Evolutionary conservation across 768 basidiomycete genomes (phyloP).

Genomic region (Lactifluus piperatus): DNA sequence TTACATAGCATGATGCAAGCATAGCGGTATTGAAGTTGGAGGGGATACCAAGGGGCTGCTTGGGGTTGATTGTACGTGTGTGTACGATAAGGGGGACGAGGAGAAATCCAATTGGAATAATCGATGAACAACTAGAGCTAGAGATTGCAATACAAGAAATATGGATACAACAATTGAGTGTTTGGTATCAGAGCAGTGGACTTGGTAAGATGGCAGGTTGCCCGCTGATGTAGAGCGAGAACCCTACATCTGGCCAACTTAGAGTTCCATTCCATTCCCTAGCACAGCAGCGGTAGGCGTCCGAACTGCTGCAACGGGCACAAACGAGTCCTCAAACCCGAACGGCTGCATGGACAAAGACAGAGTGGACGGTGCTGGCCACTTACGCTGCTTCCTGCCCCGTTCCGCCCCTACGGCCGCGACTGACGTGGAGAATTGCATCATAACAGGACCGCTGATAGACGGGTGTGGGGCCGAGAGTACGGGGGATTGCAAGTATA

Average conservation of each 20-base stretch:
- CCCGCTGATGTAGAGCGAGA: too few relatives aligned
- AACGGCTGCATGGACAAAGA: background rate
- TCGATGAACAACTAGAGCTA: background rate
- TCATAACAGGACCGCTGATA: background rate
- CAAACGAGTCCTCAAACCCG: constrained; percentile 13
- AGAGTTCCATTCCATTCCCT: background rate
- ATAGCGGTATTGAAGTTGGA: background rate
- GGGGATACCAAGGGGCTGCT: background rate
- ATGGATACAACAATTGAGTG: background rate
- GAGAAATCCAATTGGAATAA: background rate
- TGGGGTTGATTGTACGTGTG: background rate
- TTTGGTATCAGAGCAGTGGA: background rate
- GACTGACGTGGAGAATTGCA: background rate
- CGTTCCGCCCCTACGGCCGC: background rate
- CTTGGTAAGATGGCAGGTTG: background rate
- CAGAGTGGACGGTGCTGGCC: background rate
- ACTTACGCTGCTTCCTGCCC: background rate
- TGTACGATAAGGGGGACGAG: background rate
- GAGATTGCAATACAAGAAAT: background rate
- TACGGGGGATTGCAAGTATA: background rate
- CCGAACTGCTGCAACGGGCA: background rate
- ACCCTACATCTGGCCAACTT: too few relatives aligned
- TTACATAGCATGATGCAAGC: background rate
- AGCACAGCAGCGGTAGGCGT: background rate
- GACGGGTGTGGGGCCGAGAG: background rate